Evolutionary conservation across 2,329 filamentous ascomycete genomes (phyloP).

Genomic region (Verticillium alfalfae): DNA sequence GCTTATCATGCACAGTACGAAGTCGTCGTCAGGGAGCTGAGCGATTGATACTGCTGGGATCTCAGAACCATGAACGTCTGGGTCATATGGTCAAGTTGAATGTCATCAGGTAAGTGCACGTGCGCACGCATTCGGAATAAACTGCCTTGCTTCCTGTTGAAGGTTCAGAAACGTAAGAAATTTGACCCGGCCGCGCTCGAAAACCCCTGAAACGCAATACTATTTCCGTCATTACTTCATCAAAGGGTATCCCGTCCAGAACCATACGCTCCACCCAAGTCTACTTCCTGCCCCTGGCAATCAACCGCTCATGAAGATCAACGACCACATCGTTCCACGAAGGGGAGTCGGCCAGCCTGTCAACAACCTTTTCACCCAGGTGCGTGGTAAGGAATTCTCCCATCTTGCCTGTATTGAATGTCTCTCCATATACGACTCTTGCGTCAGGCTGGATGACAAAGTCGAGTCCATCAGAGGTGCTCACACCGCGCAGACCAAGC

Average conservation of each 20-base stretch:
- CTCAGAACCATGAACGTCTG: too few species aligned
- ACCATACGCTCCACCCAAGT: constrained; percentile 4
- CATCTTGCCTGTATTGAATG: constrained; percentile 71
- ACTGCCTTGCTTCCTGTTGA: background rate
- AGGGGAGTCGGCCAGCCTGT: constrained; percentile 23
- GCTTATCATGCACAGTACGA: too few species aligned
- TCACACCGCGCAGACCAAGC: constrained; percentile 47
- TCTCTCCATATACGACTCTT: constrained; percentile 69
- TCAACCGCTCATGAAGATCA: constrained; percentile 49
- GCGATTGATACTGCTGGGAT: too few species aligned
- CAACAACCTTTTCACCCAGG: constrained; percentile 29
- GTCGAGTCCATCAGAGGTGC: constrained; percentile 42
- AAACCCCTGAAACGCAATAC: background rate
- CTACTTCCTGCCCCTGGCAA: constrained; percentile 50
- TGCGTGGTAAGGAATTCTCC: constrained; percentile 60
- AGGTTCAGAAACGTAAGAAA: background rate
- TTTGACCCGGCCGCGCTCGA: background rate
- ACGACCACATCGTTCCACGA: constrained; percentile 51
- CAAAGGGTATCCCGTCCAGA: background rate
- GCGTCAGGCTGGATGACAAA: constrained; percentile 50
- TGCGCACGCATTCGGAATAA: background rate
- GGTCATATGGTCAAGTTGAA: too few species aligned
- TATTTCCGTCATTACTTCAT: background rate
- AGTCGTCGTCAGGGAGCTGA: too few species aligned
- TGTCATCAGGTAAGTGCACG: background rate